phyloP scores from a whole-genome alignment of 306 rosid species.

The Cucurbita maxima region DNA sequence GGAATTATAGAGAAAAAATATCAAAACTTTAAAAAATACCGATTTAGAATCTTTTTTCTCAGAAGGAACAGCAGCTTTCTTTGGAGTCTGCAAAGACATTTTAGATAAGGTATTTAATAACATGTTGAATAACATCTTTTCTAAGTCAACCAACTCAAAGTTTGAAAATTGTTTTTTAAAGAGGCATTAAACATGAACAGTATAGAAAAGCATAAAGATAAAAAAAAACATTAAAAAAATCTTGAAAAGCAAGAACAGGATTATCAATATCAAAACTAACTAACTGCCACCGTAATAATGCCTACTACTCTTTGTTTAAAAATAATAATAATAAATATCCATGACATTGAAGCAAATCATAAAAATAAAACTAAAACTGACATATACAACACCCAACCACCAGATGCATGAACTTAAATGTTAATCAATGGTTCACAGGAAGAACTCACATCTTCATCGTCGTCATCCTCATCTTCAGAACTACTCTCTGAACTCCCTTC shows the following conservation, averaged over 20 bases:
- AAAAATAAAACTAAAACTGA: too few relatives aligned
- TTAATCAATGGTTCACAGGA: not conserved
- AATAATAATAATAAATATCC: not conserved
- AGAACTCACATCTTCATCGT: not conserved
- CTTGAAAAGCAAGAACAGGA: not conserved
- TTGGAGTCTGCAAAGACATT: not conserved
- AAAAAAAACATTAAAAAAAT: not conserved
- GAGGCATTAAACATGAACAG: not conserved
- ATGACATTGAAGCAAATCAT: not conserved
- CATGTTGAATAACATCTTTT: too few relatives aligned
- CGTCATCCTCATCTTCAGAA: not conserved
- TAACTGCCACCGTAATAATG: not conserved
- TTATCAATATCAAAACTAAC: not conserved
- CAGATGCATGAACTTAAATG: not conserved
- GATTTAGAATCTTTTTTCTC: not conserved
- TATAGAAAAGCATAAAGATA: not conserved
- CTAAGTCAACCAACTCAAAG: not conserved
- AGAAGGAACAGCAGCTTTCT: not conserved
- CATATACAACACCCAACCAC: not conserved
- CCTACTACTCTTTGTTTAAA: not conserved
- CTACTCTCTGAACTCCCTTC: conserved; percentile 16
- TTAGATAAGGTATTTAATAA: not conserved
- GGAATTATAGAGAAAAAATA: not conserved
- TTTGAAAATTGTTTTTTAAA: not conserved
- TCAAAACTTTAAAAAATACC: not conserved